Percentiles rank a stretch among this genome's conserved stretches.
phyloP scores from a whole-genome alignment of 352 stramenopile species.

The Phytophthora megakarya region DNA sequence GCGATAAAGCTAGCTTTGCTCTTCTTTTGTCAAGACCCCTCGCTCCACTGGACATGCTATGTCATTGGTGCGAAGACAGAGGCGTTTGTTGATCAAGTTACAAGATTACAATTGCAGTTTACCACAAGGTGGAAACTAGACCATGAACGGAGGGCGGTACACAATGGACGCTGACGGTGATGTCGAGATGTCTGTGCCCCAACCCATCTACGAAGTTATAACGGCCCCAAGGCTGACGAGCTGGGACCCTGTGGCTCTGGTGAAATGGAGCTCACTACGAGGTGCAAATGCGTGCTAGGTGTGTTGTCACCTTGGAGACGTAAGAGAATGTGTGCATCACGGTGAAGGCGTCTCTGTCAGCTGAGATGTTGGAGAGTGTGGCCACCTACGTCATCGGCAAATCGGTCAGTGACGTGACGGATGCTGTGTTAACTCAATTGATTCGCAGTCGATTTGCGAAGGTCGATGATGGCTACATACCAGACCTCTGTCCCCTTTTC shows the following conservation, averaged over 20 bases:
- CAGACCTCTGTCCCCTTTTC: conserved; percentile 21
- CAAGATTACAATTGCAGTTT: background rate
- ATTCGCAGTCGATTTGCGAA: conserved; percentile 4
- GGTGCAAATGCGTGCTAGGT: conserved; percentile 10
- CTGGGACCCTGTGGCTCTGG: conserved; percentile 17
- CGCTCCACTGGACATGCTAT: background rate
- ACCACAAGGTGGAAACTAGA: background rate
- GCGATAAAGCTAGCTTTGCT: conserved; percentile 10
- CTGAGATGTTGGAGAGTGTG: conserved; percentile 13
- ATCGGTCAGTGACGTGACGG: conserved; percentile 6
- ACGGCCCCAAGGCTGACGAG: conserved; percentile 6
- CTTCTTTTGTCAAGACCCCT: conserved; percentile 9
- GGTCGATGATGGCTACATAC: conserved; percentile 15
- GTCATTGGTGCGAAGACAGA: background rate
- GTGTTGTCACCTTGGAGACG: conserved; percentile 11
- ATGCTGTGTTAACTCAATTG: conserved; percentile 4
- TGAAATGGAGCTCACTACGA: conserved; percentile 26
- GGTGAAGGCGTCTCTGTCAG: conserved; percentile 4
- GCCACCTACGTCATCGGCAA: conserved; percentile 4
- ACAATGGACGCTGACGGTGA: conserved; percentile 17
- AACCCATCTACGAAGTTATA: conserved; percentile 32
- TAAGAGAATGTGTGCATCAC: conserved; percentile 11
- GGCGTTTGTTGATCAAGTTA: conserved; percentile 7
- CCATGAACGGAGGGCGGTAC: background rate
- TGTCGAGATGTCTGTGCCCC: conserved; percentile 22